phyloP scores from a whole-genome alignment of 2,329 filamentous ascomycete species.

The Trichoderma sp. region DNA sequence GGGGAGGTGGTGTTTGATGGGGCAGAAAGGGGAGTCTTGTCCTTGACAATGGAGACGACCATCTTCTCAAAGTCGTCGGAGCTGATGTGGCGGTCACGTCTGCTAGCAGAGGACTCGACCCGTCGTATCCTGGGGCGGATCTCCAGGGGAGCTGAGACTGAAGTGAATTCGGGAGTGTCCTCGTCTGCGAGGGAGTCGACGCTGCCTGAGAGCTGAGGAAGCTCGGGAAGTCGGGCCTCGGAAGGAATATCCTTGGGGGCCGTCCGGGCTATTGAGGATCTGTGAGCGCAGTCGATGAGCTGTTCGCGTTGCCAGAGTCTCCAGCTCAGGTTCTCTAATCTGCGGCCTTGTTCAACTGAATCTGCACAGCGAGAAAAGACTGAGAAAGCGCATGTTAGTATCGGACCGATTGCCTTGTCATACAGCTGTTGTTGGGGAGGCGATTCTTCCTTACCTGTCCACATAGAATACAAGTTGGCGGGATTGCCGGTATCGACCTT shows the following conservation, averaged over 20 bases:
- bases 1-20: constrained; percentile 38
- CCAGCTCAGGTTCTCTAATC: constrained; percentile 96
- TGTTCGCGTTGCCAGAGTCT: constrained; percentile 87
- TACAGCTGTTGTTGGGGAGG: not conserved
- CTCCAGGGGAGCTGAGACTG: constrained; percentile 59
- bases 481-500: constrained; percentile 92
- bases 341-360: constrained; percentile 87
- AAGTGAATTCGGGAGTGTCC: constrained; percentile 62
- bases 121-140: constrained; percentile 71
- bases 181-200: constrained; percentile 76
- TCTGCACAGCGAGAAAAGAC: constrained; percentile 95
- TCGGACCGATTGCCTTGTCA: not conserved
- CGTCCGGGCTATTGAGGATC: constrained; percentile 44
- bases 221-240: constrained; percentile 51
- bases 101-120: constrained; percentile 71
- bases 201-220: constrained; percentile 76
- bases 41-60: constrained; percentile 89
- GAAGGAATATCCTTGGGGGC: constrained; percentile 56
- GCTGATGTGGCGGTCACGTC: constrained; percentile 85
- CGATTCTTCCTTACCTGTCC: constrained; percentile 73
- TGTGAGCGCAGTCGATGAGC: constrained; percentile 73
- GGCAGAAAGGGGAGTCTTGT: constrained; percentile 65
- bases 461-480: constrained; percentile 94
- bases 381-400: constrained; percentile 41
- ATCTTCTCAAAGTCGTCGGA: constrained; percentile 92